These are phyloP conservation scores for Hanseniaspora lindneri DNA, from an alignment of 805 yeast genomes.

Conservation along the genomic window DNA sequence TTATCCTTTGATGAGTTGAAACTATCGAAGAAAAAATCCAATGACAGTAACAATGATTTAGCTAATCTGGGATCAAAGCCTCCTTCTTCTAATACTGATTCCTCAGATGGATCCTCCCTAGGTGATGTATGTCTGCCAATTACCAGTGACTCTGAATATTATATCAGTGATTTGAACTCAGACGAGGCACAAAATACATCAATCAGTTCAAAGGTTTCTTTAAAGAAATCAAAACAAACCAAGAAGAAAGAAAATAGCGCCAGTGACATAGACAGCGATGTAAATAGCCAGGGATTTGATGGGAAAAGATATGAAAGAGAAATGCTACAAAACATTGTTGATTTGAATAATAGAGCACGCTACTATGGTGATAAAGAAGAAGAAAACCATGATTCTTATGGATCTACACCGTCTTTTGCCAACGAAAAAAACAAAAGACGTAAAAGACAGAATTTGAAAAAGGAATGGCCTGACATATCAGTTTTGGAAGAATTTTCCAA, in stretches of 20 bases:
- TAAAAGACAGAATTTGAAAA: conserved; percentile 17
- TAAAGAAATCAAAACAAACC: background rate
- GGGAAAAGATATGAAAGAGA: conserved; percentile 12
- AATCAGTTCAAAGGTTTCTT: background rate
- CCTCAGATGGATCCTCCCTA: conserved; percentile 52
- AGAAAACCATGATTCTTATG: conserved; percentile 4
- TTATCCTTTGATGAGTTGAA: conserved; percentile 8
- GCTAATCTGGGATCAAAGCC: conserved; percentile 34
- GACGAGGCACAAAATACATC: conserved; percentile 14
- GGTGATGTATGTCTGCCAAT: conserved; percentile 90
- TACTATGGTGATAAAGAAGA: background rate
- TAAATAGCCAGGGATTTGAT: conserved; percentile 11
- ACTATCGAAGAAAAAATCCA: conserved; percentile 7
- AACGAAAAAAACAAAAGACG: conserved; percentile 19
- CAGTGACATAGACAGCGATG: conserved; percentile 1
- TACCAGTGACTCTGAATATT: conserved; percentile 34
- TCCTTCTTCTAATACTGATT: conserved; percentile 29
- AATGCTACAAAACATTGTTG: conserved; percentile 4
- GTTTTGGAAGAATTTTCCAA: conserved; percentile 65
- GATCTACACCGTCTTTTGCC: background rate
- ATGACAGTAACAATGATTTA: conserved; percentile 19
- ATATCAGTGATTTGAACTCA: conserved; percentile 20
- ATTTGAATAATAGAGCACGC: background rate
- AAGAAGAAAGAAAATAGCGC: background rate
- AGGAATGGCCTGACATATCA: conserved; percentile 72